Conservation (phyloP, 192 early-diverging fungal species). For the Paraglomus occultum region DNA sequence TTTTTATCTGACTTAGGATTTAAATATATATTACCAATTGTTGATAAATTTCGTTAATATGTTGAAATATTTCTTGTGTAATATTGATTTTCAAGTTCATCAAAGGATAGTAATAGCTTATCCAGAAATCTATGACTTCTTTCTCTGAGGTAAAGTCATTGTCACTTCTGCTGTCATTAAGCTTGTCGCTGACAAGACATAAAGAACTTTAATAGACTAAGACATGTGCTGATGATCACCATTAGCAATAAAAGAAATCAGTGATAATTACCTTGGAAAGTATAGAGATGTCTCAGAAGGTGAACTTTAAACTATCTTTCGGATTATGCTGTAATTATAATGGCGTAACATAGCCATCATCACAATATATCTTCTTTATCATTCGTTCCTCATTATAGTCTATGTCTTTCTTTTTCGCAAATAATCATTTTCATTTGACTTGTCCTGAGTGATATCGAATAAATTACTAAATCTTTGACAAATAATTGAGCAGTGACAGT, state of each 20-base stretch:
- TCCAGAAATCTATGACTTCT: conserved; percentile 8
- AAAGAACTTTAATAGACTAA: neutral
- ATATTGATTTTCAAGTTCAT: neutral
- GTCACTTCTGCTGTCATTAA: neutral
- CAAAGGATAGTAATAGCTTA: conserved; percentile 4
- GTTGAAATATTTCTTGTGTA: too few relatives aligned
- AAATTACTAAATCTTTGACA: conserved; percentile 1
- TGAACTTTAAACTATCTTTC: neutral
- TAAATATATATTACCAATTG: too few relatives aligned
- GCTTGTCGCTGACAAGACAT: neutral
- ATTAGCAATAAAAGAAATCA: neutral
- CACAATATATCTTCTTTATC: neutral
- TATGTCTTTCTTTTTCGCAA: conserved; percentile 5
- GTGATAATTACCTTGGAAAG: conserved; percentile 6
- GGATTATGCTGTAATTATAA: neutral
- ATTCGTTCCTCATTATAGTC: conserved; percentile 3
- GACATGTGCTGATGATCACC: neutral
- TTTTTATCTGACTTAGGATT: too few relatives aligned
- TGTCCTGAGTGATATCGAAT: neutral
- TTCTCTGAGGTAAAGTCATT: conserved; percentile 3
- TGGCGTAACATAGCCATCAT: neutral
- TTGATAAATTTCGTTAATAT: too few relatives aligned
- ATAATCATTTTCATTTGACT: conserved; percentile 1
- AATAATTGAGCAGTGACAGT: conserved; percentile 13
- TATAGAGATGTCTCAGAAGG: neutral